phyloP scores from a whole-genome alignment of 495 filamentous ascomycete species.

The Stereocaulon alpinum region DNA sequence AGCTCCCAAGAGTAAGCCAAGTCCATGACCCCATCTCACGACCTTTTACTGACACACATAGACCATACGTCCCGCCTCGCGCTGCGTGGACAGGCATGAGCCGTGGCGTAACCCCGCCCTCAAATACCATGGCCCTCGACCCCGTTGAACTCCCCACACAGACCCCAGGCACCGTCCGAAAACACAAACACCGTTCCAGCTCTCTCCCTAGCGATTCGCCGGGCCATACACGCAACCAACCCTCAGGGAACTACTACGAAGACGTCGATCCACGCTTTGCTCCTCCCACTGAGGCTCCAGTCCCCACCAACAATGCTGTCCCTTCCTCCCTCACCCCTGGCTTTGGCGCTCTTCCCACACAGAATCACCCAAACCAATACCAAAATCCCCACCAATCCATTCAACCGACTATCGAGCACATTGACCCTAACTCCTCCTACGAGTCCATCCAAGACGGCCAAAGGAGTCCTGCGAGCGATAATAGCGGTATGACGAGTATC shows the following conservation, averaged over 20 bases:
- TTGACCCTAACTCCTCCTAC: slow-evolving; percentile 22
- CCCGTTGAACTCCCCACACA: slow-evolving; percentile 35
- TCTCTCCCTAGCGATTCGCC: slow-evolving; percentile 25
- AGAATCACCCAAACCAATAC: not conserved
- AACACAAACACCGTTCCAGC: slow-evolving; percentile 28
- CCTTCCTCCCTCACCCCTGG: slow-evolving; percentile 27
- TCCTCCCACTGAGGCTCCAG: slow-evolving; percentile 23
- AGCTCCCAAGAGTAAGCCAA: slow-evolving; percentile 58
- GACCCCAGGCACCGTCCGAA: slow-evolving; percentile 23
- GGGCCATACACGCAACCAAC: slow-evolving; percentile 34
- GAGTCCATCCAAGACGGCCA: slow-evolving; percentile 58
- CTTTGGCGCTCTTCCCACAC: slow-evolving; percentile 24
- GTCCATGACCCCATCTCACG: not conserved
- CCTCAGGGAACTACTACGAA: slow-evolving; percentile 64
- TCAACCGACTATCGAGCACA: slow-evolving; percentile 25
- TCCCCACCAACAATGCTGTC: slow-evolving; percentile 19
- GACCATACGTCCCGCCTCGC: slow-evolving; percentile 55
- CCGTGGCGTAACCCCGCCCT: slow-evolving; percentile 11
- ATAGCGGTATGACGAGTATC: slow-evolving; percentile 74
- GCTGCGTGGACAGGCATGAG: slow-evolving; percentile 30
- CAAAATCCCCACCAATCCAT: slow-evolving; percentile 24
- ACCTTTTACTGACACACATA: slow-evolving; percentile 28
- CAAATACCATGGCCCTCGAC: slow-evolving; percentile 18
- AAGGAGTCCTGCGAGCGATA: slow-evolving; percentile 65
- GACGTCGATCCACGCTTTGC: slow-evolving; percentile 87